These are phyloP conservation scores for Chlorella sp. DNA, from an alignment of 139 green algal genomes.

Conservation along the genomic window DNA sequence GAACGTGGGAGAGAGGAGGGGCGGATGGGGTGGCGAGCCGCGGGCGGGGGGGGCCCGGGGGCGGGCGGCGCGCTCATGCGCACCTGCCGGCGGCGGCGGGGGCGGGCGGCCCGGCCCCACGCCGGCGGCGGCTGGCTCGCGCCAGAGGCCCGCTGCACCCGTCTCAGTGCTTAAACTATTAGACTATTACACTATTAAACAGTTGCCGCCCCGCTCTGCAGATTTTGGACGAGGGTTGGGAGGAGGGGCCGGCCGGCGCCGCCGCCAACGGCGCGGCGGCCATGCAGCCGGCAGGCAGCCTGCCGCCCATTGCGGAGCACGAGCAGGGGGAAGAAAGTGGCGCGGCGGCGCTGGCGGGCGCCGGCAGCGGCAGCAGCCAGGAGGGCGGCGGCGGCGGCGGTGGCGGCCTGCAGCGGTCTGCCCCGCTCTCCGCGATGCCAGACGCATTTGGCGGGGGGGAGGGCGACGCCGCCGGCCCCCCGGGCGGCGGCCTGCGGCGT, in stretches of 20 bases:
- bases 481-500: background rate
- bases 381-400: background rate
- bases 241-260: no score
- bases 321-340: background rate
- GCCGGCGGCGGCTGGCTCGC: background rate
- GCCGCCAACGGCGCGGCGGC: background rate
- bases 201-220: no score
- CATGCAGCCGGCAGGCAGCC: conserved; percentile 27
- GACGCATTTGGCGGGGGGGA: background rate
- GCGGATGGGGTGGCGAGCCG: background rate
- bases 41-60: background rate
- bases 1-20: background rate
- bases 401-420: no score
- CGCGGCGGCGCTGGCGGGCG: background rate
- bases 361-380: background rate
- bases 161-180: no score
- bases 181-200: no score
- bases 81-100: background rate
- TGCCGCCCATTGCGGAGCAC: conserved; percentile 17
- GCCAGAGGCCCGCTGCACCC: background rate
- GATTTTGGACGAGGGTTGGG: no score
- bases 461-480: background rate
- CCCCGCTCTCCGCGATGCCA: background rate
- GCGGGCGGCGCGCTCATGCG: background rate
- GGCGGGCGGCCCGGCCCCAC: background rate